Percentiles rank a stretch among this genome's conserved stretches.
These are phyloP conservation scores for Septoria linicola DNA, from an alignment of 2,329 filamentous ascomycete species.

Conservation along the genomic window DNA sequence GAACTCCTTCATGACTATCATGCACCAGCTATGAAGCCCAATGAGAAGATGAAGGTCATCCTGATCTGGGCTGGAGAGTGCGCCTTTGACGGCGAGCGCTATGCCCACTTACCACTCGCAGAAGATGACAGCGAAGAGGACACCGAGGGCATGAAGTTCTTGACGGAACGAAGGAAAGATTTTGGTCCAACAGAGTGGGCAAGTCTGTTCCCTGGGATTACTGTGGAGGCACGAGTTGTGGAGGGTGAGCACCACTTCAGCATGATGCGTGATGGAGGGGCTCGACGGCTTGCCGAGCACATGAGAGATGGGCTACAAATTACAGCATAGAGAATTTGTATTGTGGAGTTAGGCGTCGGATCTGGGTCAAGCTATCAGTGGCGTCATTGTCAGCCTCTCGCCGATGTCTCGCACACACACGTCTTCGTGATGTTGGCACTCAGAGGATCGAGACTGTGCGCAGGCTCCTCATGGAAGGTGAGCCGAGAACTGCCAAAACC, in stretches of 20 bases:
- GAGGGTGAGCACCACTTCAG: constrained; percentile 43
- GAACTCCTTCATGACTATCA: constrained; percentile 49
- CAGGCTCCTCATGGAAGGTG: no score
- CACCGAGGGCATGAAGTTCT: constrained; percentile 50
- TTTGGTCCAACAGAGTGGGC: constrained; percentile 52
- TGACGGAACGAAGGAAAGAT: constrained; percentile 50
- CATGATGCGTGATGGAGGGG: constrained; percentile 38
- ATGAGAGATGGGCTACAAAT: constrained; percentile 3
- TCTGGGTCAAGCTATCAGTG: no score
- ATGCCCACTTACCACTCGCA: constrained; percentile 35
- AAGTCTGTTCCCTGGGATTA: constrained; percentile 43
- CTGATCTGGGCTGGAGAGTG: constrained; percentile 52
- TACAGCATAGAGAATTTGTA: not conserved
- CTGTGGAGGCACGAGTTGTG: constrained; percentile 37
- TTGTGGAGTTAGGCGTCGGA: not conserved
- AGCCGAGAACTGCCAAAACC: no score
- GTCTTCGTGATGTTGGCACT: no score
- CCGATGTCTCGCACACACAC: no score
- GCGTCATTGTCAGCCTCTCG: no score
- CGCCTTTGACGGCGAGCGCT: constrained; percentile 44
- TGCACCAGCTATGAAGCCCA: constrained; percentile 35
- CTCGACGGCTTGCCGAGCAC: constrained; percentile 6
- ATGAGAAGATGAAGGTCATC: constrained; percentile 42
- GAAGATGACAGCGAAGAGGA: constrained; percentile 41
- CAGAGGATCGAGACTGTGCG: no score